Conservation (phyloP, 1,139 yeast species). For the Yamadazyma aaseri region DNA sequence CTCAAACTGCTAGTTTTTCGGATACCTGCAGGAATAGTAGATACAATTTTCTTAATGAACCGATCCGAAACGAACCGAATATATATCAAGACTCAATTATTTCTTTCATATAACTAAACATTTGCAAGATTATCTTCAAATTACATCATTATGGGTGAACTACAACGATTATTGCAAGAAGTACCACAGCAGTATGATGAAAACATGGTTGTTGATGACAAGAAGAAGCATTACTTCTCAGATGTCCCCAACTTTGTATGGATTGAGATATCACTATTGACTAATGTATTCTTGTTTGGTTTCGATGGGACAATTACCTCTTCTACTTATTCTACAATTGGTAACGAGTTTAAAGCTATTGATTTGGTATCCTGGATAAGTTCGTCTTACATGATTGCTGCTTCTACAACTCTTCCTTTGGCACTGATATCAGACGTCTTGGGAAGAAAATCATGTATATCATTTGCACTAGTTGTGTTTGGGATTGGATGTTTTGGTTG, state of each 20-base stretch:
- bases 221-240: constrained; percentile 8
- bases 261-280: constrained; percentile 24
- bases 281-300: constrained; percentile 29
- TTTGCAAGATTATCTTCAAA: neutral
- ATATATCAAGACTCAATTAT: no score
- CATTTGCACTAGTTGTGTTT: constrained; percentile 22
- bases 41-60: neutral
- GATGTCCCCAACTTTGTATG: constrained; percentile 13
- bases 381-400: constrained; percentile 31
- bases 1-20: neutral
- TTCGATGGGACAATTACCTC: constrained; percentile 39
- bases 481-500: constrained; percentile 34
- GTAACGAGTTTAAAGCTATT: constrained; percentile 36
- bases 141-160: neutral
- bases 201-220: neutral
- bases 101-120: neutral
- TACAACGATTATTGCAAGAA: neutral
- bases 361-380: constrained; percentile 33
- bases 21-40: neutral
- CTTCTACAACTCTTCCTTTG: constrained; percentile 33
- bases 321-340: constrained; percentile 31
- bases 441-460: constrained; percentile 40
- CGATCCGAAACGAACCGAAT: constrained; percentile 3
- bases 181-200: neutral
- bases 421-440: constrained; percentile 55